Conservation (phyloP, 768 basidiomycete genomes). For the Russula ochroleuca region DNA sequence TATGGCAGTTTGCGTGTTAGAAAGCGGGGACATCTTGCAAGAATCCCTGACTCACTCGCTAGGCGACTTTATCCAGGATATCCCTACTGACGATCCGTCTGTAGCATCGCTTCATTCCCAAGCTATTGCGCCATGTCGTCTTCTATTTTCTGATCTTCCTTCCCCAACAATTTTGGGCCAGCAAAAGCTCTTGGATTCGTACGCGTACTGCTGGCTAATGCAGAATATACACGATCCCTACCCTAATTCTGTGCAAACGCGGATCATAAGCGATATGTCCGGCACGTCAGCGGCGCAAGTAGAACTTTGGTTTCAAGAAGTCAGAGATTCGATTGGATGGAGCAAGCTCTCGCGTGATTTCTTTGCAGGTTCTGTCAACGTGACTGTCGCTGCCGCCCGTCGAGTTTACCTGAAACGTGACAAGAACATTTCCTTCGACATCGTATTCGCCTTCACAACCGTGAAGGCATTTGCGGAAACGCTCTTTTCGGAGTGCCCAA, state of each 20-base stretch:
- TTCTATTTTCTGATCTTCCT: not conserved
- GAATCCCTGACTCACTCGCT: not conserved
- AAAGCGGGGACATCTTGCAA: not conserved
- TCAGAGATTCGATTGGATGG: slow-evolving; percentile 29
- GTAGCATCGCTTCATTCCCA: not conserved
- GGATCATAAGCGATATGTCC: slow-evolving; percentile 9
- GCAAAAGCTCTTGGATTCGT: not conserved
- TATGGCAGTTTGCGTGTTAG: not conserved
- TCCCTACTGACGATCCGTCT: not conserved
- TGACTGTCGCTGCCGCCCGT: slow-evolving; percentile 32
- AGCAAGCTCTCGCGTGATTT: slow-evolving; percentile 15
- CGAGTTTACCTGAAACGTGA: slow-evolving; percentile 30
- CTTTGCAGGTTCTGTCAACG: slow-evolving; percentile 30
- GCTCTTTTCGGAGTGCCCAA: slow-evolving; percentile 32
- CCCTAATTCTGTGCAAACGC: slow-evolving; percentile 34
- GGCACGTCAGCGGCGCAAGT: slow-evolving; percentile 12
- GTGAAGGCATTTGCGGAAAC: slow-evolving; percentile 33
- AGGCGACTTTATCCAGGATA: not conserved
- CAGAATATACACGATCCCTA: slow-evolving; percentile 49
- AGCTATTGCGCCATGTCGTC: not conserved
- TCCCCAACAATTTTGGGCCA: not conserved
- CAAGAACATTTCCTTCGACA: slow-evolving; percentile 11
- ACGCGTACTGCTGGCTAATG: slow-evolving; percentile 14
- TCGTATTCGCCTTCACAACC: slow-evolving; percentile 28
- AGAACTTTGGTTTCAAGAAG: slow-evolving; percentile 27